Conservation (phyloP, 2,329 filamentous ascomycete species). For the Cordyceps pruinosa region DNA sequence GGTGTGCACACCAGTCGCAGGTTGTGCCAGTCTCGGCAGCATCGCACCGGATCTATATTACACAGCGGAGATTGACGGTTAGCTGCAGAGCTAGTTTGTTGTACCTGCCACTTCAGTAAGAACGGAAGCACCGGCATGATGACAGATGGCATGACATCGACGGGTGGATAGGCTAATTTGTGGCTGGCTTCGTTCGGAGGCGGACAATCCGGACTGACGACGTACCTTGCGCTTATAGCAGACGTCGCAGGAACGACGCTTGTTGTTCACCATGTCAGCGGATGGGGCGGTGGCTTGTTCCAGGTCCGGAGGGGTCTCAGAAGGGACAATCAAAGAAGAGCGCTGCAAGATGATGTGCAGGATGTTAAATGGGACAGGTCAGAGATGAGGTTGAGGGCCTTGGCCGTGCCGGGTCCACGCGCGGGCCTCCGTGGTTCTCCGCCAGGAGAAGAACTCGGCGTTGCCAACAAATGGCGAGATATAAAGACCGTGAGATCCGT, state of each 20-base stretch:
- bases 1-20: constrained; percentile 46
- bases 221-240: constrained; percentile 43
- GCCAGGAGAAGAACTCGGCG: neutral
- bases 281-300: neutral
- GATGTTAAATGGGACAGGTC: neutral
- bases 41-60: constrained; percentile 45
- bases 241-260: constrained; percentile 37
- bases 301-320: neutral
- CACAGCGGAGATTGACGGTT: constrained; percentile 9
- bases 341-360: neutral
- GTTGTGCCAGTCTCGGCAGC: constrained; percentile 26
- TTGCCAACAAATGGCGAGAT: neutral
- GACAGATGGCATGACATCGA: neutral
- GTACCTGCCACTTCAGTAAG: neutral
- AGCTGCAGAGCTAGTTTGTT: constrained; percentile 2
- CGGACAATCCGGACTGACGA: neutral
- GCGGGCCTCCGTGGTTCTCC: neutral
- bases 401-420: neutral
- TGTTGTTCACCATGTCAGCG: constrained; percentile 4
- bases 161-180: neutral
- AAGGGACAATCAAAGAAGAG: neutral
- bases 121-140: neutral
- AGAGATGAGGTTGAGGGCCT: neutral
- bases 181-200: neutral
- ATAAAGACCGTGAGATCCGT: neutral